Evolutionary conservation across 495 filamentous ascomycete species (phyloP).

Genomic region (Cudoniella acicularis): DNA sequence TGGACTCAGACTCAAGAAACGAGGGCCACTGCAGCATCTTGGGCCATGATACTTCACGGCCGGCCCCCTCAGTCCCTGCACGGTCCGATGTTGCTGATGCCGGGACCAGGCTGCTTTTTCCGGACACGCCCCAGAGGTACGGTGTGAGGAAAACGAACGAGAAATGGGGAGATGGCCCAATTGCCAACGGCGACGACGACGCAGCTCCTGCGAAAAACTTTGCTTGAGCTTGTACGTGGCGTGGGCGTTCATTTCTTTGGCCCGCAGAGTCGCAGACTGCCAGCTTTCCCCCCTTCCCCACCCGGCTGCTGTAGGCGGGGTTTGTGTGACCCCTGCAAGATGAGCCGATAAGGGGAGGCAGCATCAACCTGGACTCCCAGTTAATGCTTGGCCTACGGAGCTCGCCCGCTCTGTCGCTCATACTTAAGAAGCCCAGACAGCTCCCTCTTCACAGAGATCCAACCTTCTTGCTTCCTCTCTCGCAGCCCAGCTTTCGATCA

Average conservation of each 20-base stretch:
- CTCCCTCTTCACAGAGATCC: neutral
- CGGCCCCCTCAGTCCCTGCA: slow-evolving; percentile 4
- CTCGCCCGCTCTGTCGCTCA: neutral
- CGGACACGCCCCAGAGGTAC: neutral
- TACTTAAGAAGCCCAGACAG: neutral
- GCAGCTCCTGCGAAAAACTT: neutral
- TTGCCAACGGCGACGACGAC: neutral
- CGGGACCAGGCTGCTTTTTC: neutral
- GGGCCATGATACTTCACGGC: neutral
- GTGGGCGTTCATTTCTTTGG: too few species aligned
- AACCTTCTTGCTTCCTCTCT: slow-evolving; percentile 11
- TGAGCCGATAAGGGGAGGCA: neutral
- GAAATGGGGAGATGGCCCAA: neutral
- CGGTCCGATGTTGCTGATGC: slow-evolving; percentile 2
- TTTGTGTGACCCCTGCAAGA: neutral
- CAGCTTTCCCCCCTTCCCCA: too few species aligned
- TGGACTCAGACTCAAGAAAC: slow-evolving; percentile 2
- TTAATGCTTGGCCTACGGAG: neutral
- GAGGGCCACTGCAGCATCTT: neutral
- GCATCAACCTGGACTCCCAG: neutral
- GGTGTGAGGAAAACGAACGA: neutral
- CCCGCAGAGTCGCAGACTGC: too few species aligned
- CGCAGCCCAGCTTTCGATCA: neutral
- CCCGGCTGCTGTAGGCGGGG: neutral
- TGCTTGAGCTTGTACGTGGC: too few species aligned